phyloP scores from a whole-genome alignment of 164 flowering plant genomes.

The Chimonanthus salicifolius region DNA sequence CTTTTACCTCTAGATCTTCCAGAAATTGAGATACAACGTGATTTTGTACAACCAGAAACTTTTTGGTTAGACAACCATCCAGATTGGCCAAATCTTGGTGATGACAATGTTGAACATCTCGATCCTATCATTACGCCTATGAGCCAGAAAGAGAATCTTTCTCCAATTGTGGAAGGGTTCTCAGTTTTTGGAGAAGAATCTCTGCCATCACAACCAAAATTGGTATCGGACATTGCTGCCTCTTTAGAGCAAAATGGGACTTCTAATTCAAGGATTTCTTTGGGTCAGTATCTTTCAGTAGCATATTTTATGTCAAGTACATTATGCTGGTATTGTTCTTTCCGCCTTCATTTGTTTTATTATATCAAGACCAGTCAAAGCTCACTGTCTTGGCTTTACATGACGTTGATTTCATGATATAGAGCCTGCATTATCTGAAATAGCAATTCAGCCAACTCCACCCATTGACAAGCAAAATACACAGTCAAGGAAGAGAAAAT shows the following conservation, averaged over 20 bases:
- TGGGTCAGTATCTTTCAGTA: constrained; percentile 35
- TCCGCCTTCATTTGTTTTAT: neutral
- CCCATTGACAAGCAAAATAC: constrained; percentile 31
- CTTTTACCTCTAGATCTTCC: constrained; percentile 28
- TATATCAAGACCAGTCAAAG: neutral
- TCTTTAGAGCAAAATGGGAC: constrained; percentile 19
- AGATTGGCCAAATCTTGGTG: constrained; percentile 11
- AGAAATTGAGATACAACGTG: constrained; percentile 56
- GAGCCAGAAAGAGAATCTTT: constrained; percentile 31
- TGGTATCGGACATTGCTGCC: constrained; percentile 25
- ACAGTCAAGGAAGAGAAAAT: constrained; percentile 50
- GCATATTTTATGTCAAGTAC: neutral
- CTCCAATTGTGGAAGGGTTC: constrained; percentile 34
- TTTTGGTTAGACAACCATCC: constrained; percentile 17
- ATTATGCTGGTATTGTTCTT: neutral
- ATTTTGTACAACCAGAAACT: constrained; percentile 37
- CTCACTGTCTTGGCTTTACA: neutral
- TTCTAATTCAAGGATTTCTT: constrained; percentile 22
- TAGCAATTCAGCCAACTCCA: constrained; percentile 52
- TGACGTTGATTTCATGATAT: constrained; percentile 13
- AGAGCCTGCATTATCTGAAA: constrained; percentile 35
- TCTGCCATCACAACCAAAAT: constrained; percentile 21
- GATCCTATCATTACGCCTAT: constrained; percentile 14
- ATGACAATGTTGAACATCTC: constrained; percentile 16
- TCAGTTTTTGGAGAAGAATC: constrained; percentile 28